Evolutionary conservation across 2,329 filamentous ascomycete species (phyloP).

Genomic region (Fusarium transvaalense): DNA sequence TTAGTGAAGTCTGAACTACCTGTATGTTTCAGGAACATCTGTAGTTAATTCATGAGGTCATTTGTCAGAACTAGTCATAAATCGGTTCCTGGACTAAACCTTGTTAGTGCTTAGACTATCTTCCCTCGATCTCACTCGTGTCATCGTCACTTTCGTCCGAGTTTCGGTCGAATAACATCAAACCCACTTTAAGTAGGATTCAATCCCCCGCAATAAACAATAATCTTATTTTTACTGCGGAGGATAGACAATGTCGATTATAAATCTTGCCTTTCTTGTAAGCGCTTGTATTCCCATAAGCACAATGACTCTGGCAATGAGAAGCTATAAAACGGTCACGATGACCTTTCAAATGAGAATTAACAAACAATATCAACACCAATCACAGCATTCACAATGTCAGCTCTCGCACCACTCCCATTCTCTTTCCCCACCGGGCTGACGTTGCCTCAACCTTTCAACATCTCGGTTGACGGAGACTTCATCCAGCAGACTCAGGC

Average conservation of each 20-base stretch:
- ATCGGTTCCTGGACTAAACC: neutral
- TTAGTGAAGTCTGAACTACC: no score
- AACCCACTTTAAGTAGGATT: neutral
- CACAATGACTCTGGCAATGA: neutral
- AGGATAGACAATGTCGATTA: neutral
- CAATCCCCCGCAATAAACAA: no score
- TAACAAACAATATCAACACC: neutral
- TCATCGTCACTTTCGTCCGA: neutral
- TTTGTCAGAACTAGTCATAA: neutral
- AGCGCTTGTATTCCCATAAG: neutral
- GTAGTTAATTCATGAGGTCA: neutral
- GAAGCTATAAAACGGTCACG: neutral
- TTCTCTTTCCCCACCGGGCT: neutral
- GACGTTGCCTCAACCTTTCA: neutral
- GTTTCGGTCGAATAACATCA: neutral
- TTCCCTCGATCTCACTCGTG: neutral
- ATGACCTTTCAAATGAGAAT: neutral
- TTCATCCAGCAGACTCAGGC: neutral
- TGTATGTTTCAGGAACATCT: neutral
- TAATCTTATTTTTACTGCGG: neutral
- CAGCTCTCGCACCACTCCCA: neutral
- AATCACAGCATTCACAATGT: neutral
- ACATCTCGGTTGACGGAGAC: neutral
- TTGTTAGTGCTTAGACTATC: neutral
- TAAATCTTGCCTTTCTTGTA: neutral